Conservation (phyloP, 2,329 filamentous ascomycete species). For the Berkeleyomyces rouxiae region DNA sequence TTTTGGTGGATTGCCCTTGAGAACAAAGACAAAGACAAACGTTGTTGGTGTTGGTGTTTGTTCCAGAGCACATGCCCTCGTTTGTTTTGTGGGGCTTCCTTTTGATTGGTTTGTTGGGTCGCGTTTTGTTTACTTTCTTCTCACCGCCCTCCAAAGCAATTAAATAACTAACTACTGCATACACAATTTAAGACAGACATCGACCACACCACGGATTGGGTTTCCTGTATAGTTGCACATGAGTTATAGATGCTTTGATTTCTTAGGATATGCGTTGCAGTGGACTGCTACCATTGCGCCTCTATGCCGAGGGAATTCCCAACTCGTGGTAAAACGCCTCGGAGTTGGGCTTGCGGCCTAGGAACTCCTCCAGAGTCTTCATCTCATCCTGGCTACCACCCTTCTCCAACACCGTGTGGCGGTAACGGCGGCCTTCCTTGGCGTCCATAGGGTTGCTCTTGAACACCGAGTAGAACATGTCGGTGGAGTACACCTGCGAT, state of each 20-base stretch:
- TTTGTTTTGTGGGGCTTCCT: conserved; percentile 6
- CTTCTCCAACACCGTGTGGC: conserved; percentile 61
- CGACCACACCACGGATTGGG: neutral
- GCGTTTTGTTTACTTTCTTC: conserved; percentile 22
- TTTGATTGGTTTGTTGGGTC: conserved; percentile 12
- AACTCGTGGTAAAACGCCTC: conserved; percentile 71
- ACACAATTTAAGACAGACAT: neutral
- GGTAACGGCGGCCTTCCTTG: conserved; percentile 56
- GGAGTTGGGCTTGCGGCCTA: conserved; percentile 58
- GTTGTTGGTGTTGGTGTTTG: neutral
- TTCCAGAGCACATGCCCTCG: neutral
- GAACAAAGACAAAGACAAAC: neutral
- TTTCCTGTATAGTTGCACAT: neutral
- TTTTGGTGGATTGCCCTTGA: neutral
- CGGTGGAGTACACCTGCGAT: conserved; percentile 64
- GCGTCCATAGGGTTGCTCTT: conserved; percentile 63
- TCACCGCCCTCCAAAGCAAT: conserved; percentile 5
- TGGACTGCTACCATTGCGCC: neutral
- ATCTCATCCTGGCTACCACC: conserved; percentile 71
- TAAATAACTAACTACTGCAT: neutral
- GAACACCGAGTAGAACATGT: conserved; percentile 77
- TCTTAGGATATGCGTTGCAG: neutral
- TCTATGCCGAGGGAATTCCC: conserved; percentile 25
- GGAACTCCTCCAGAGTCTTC: conserved; percentile 60
- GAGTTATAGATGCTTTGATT: neutral